Evolutionary conservation across 2,329 filamentous ascomycete species (phyloP), one percentile per base, ranked within the genome.

Genomic region (Fusarium sublunatum): DNA sequence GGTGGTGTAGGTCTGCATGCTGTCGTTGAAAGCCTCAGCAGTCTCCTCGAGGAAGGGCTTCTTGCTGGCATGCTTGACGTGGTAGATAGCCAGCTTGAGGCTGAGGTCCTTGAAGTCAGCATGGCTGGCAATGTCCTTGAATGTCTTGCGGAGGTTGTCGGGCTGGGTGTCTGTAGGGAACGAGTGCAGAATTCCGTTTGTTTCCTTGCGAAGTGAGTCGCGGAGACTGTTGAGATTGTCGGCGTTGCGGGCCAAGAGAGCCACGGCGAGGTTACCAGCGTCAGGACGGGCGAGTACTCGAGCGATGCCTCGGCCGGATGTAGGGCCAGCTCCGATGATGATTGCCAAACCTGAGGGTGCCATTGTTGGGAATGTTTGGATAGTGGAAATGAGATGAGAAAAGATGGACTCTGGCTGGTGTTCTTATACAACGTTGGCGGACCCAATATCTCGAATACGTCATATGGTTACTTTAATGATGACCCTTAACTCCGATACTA

Each of bases 11-110:
- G 75, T 77, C 48, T 81, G 78, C 55, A 87, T 62, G 45, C 77
- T 82, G 2, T 79, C 71, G 39, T 74, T 79, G 65, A 82, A 83
- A 3, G 77, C 75, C 24, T 84, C 79, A 25, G 81, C 77, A 0
- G 82, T 85, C 65, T 85, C 83, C 38, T 82, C 75, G 42, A 86
- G 74, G 70, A 86, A 86, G 0, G 84, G 82, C 61, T 83, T 85
- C 71, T 81, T 84, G 64, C 76, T 78, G 1, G 76, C 76, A 61
- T 85, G 81, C 69, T 86, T 87, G 68, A 87, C 79, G 61, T 81
- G 84, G 71, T 82, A 87, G 25, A 88, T 77, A 2, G 83, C 81
- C 10, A 85, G 65, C 44, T 78, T 75, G 5, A 86, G 75, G 54
- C 85, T 85, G 22, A 87, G 72, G 8, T 74, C 75, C 22, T 74